These are phyloP conservation scores for Apiospora sp. DNA, from an alignment of 2,329 filamentous ascomycete genomes.

Conservation along the genomic window DNA sequence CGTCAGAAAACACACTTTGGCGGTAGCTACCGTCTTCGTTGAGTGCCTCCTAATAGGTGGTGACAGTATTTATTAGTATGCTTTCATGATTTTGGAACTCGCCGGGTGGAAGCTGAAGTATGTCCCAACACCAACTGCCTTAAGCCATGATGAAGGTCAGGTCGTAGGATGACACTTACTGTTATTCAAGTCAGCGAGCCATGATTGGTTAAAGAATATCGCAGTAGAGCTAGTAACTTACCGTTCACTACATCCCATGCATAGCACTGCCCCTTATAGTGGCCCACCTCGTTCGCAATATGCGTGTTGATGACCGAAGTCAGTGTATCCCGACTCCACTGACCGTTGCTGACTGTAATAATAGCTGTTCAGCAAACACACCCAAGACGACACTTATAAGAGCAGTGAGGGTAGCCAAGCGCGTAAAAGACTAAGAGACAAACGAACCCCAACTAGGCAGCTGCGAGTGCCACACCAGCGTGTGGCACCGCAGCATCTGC, in stretches of 20 bases:
- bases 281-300: constrained; percentile 63
- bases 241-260: constrained; percentile 71
- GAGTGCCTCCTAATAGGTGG: constrained; percentile 54
- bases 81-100: too few species aligned
- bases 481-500: constrained; percentile 69
- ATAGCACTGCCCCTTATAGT: constrained; percentile 68
- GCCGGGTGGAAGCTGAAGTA: neutral
- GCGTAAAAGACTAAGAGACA: neutral
- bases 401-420: neutral
- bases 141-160: neutral
- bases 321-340: constrained; percentile 67
- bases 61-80: neutral
- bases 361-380: neutral
- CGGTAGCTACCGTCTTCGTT: constrained; percentile 64
- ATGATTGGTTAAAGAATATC: neutral
- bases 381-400: neutral
- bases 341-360: constrained; percentile 34
- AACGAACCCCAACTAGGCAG: constrained; percentile 28
- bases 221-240: neutral
- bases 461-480: constrained; percentile 41
- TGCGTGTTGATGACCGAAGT: constrained; percentile 65
- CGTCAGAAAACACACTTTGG: constrained; percentile 60
- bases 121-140: neutral
- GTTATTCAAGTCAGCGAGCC: neutral
- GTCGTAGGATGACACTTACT: neutral